Evolutionary conservation across 2,329 filamentous ascomycete genomes (phyloP).

Genomic region (Phyllosticta citrichinensis): DNA sequence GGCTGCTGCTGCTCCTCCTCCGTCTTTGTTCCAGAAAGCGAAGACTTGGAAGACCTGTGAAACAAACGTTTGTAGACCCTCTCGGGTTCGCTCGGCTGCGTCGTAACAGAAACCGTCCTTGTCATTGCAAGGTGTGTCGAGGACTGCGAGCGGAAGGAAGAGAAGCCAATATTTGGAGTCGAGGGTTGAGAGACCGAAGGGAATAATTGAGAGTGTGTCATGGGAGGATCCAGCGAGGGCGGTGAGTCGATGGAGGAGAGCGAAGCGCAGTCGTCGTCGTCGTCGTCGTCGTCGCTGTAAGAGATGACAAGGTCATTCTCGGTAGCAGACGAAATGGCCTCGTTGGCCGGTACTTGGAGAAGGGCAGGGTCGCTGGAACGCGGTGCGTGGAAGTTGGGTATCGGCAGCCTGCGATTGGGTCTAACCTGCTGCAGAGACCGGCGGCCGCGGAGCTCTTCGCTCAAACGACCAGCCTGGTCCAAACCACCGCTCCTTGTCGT

Average conservation of each 20-base stretch:
- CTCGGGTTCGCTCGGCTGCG: conserved; percentile 28
- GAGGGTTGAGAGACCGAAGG: conserved; percentile 22
- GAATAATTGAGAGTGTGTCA: conserved; percentile 14
- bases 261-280: conserved; percentile 8
- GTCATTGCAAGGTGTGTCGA: conserved; percentile 13
- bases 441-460: neutral
- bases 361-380: conserved; percentile 6
- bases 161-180: conserved; percentile 13
- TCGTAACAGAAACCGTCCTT: conserved; percentile 5
- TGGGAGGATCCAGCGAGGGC: conserved; percentile 12
- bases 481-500: conserved; percentile 3
- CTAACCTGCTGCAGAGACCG: neutral
- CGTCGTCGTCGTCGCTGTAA: conserved; percentile 10
- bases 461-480: neutral
- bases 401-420: neutral
- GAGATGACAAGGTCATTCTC: conserved; percentile 6
- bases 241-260: conserved; percentile 16
- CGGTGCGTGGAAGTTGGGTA: neutral
- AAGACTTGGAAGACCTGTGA: conserved; percentile 16
- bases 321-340: conserved; percentile 10
- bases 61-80: conserved; percentile 33
- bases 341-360: conserved; percentile 1
- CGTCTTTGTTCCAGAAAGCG: conserved; percentile 8
- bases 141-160: conserved; percentile 11
- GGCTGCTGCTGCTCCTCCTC: neutral